These are phyloP conservation scores for Eucalyptus cloeziana DNA, from an alignment of 345 rosid genomes.

Conservation along the genomic window DNA sequence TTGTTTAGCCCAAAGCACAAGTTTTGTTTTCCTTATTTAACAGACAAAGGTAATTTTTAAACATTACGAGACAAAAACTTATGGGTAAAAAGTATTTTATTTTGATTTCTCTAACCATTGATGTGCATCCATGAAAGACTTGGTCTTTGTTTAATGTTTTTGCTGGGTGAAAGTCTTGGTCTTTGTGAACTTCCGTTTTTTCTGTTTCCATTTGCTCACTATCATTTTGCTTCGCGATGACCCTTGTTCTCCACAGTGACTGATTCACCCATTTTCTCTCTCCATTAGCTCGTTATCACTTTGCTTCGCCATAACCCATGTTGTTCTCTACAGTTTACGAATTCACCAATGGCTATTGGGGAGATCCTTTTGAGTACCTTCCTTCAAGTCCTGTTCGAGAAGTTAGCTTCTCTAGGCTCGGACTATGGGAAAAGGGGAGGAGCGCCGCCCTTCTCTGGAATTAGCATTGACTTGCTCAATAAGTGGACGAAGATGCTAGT, in stretches of 20 bases:
- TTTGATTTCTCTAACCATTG: not conserved
- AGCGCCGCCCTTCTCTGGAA: not conserved
- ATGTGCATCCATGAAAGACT: not conserved
- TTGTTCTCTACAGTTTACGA: not conserved
- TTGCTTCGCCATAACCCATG: not conserved
- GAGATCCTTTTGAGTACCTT: not conserved
- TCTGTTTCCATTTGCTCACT: not conserved
- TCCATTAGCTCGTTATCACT: not conserved
- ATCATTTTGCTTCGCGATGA: not conserved
- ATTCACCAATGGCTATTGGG: not conserved
- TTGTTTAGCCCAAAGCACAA: not conserved
- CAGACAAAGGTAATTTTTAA: not conserved
- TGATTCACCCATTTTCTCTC: not conserved
- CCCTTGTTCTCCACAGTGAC: not conserved
- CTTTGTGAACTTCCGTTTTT: not conserved
- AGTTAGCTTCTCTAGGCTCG: not conserved
- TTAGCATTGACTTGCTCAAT: not conserved
- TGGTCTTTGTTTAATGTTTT: not conserved
- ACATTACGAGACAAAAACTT: not conserved
- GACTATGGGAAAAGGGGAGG: accelerated
- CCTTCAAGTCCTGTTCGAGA: not conserved
- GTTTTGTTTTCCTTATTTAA: not conserved
- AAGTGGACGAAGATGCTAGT: not conserved
- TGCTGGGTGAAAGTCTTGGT: not conserved
- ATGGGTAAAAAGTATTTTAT: not conserved